Evolutionary conservation across 2,329 filamentous ascomycete genomes (phyloP), one percentile per base, ranked within the genome.

Genomic region (Albophoma yamanashiensis): DNA sequence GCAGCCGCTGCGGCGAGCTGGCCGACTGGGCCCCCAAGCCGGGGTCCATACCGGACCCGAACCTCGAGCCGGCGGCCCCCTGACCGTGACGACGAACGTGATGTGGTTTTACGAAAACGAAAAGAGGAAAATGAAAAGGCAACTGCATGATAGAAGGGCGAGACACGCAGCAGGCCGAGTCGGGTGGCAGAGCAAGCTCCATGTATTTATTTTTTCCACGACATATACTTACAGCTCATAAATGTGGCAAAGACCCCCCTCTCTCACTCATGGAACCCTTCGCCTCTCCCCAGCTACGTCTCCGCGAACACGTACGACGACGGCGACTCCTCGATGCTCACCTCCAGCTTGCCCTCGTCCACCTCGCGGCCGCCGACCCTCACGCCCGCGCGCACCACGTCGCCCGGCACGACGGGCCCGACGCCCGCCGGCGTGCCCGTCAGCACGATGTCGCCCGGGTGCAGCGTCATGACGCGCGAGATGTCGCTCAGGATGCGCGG

Each of bases 351-450:
- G 40, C 89, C 90, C 78, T 95, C 89, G 71, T 92, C 86, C 39
- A 97, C 75, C 77, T 95, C 91, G 78, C 88, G 86, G 43, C 92
- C 92, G 60, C 82, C 80, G 38, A 96, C 85, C 71, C 84, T 86
- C 66, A 97, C 80, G 4, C 92, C 92, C 34, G 90, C 92, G 64
- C 82, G 87, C 82, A 99, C 91, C 39, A 93, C 80, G 76, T 99
- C 92, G 2, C 94, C 94, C 1, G 89, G 86, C 62, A 86, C 84
- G 1, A 96, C 92, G 25, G 87, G 82, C 1, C 94, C 94, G 1
- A 99, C 94, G 15, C 94, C 94, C 77, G 97, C 97, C 57, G 94
- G 94, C 57, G 94, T 99, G 22, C 94, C 94, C n/a, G 94, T 99
- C 67, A 99, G 78, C 56, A 99, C 86, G 69, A 99, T 87, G 74